Evolutionary conservation across 2,329 filamentous ascomycete genomes (phyloP).

Genomic region (Gliomastix tumulicola): DNA sequence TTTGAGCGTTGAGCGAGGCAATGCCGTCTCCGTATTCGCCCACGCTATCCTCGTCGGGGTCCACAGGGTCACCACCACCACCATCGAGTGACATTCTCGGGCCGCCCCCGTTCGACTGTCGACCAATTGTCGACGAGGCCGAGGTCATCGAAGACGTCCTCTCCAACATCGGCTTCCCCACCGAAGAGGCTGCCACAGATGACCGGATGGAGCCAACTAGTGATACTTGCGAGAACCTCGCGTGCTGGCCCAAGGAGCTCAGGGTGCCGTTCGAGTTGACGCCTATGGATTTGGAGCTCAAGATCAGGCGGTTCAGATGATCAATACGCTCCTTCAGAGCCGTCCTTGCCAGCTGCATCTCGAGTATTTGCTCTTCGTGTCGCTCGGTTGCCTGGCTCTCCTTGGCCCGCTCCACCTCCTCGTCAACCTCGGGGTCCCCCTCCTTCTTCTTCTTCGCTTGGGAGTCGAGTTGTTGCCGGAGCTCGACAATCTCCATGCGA

Average conservation of each 20-base stretch:
- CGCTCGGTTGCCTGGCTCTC: slow-evolving; percentile 77
- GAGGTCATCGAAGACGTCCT: slow-evolving; percentile 64
- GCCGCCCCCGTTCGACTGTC: slow-evolving; percentile 35
- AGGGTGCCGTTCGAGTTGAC: slow-evolving; percentile 75
- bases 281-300: slow-evolving; percentile 92
- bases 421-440: slow-evolving; percentile 37
- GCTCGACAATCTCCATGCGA: slow-evolving; percentile 81
- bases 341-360: slow-evolving; percentile 95
- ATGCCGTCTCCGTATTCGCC: slow-evolving; percentile 84
- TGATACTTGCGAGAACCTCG: slow-evolving; percentile 54
- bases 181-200: slow-evolving; percentile 59
- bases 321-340: slow-evolving; percentile 96
- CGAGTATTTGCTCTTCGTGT: slow-evolving; percentile 95
- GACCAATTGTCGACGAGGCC: slow-evolving; percentile 50
- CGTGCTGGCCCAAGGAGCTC: slow-evolving; percentile 57
- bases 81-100: slow-evolving; percentile 35
- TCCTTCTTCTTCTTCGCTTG: slow-evolving; percentile 66
- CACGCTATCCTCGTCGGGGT: slow-evolving; percentile 60
- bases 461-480: slow-evolving; percentile 74
- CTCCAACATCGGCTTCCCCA: slow-evolving; percentile 44
- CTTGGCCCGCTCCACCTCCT: slow-evolving; percentile 61
- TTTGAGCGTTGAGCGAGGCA: slow-evolving; percentile 77
- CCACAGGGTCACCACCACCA: slow-evolving; percentile 29
- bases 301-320: slow-evolving; percentile 87
- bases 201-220: slow-evolving; percentile 55